Conservation (phyloP, 2,329 filamentous ascomycete genomes). For the Nemania sp. region DNA sequence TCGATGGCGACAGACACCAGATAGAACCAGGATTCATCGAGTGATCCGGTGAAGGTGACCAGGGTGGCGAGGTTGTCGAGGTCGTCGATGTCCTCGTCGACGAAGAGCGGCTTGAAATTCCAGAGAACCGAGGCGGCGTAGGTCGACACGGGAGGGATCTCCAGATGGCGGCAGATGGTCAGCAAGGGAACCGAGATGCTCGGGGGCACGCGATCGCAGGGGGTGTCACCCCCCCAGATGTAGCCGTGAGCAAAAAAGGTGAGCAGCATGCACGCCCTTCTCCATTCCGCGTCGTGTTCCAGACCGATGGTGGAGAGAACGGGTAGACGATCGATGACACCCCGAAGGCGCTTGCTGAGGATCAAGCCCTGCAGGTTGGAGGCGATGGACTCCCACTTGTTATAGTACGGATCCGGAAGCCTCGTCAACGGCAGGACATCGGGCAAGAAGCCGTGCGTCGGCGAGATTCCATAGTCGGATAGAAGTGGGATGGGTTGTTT, state of each 20-base stretch:
- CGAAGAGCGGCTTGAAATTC: slow-evolving; percentile 95
- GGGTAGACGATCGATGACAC: slow-evolving; percentile 78
- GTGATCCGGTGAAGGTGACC: slow-evolving; percentile 87
- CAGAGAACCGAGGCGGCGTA: slow-evolving; percentile 91
- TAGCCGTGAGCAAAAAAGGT: slow-evolving; percentile 93
- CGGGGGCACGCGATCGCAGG: slow-evolving; percentile 77
- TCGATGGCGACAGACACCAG: slow-evolving; percentile 95
- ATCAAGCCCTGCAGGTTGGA: slow-evolving; percentile 87
- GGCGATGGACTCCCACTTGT: slow-evolving; percentile 88
- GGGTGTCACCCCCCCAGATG: slow-evolving; percentile 90
- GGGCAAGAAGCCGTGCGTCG: slow-evolving; percentile 84
- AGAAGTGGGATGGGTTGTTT: slow-evolving; percentile 65
- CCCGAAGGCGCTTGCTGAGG: slow-evolving; percentile 79
- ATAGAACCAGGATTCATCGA: slow-evolving; percentile 99
- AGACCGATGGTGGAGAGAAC: slow-evolving; percentile 82
- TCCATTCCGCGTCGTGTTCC: slow-evolving; percentile 86
- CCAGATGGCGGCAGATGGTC: slow-evolving; percentile 74
- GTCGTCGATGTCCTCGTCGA: slow-evolving; percentile 77
- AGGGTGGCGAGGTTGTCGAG: slow-evolving; percentile 88
- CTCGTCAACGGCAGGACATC: slow-evolving; percentile 76
- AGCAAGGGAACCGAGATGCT: slow-evolving; percentile 83
- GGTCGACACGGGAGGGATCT: slow-evolving; percentile 90
- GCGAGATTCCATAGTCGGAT: slow-evolving; percentile 79
- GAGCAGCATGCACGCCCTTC: slow-evolving; percentile 86
- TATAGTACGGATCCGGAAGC: slow-evolving; percentile 89